These are phyloP conservation scores for Diaporthe vaccinii DNA, from an alignment of 2,329 filamentous ascomycete species.

Conservation along the genomic window DNA sequence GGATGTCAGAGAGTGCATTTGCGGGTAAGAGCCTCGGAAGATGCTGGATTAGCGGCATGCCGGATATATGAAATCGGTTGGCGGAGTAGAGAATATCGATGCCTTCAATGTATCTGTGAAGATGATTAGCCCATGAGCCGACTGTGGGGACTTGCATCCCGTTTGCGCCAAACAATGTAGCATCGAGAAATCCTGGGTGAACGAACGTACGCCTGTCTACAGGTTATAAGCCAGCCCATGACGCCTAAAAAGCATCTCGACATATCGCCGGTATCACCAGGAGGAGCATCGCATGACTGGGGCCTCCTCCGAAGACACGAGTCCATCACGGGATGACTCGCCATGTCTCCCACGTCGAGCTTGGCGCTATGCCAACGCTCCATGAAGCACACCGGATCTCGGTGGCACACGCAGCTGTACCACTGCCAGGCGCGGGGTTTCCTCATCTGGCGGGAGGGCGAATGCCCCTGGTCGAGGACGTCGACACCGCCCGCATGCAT, in stretches of 20 bases:
- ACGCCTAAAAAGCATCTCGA: slow-evolving; percentile 21
- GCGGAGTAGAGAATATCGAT: slow-evolving; percentile 23
- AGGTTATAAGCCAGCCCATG: slow-evolving; percentile 32
- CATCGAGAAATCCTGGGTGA: not conserved
- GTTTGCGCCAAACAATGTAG: not conserved
- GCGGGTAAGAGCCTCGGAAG: not conserved
- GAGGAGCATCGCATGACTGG: not conserved
- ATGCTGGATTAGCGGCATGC: not conserved
- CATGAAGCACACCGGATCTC: slow-evolving; percentile 21
- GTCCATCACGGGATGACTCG: not conserved
- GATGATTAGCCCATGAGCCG: not conserved
- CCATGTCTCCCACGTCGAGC: not conserved
- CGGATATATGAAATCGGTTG: slow-evolving; percentile 7
- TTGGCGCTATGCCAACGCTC: not conserved
- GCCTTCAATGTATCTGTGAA: slow-evolving; percentile 25
- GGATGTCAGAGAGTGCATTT: slow-evolving; percentile 3
- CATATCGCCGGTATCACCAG: not conserved
- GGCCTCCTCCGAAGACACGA: not conserved
- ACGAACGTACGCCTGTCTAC: slow-evolving; percentile 22
- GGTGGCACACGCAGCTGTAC: slow-evolving; percentile 33
- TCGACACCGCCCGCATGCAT: not conserved
- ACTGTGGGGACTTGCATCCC: not conserved
- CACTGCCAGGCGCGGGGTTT: slow-evolving; percentile 23
- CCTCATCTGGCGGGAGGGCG: not conserved
- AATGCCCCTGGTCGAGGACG: not conserved